A percentile compares a stretch with the other conserved stretches of the same genome.
Conservation (phyloP, 2,329 filamentous ascomycete species). For the Aureobasidium zeae region DNA sequence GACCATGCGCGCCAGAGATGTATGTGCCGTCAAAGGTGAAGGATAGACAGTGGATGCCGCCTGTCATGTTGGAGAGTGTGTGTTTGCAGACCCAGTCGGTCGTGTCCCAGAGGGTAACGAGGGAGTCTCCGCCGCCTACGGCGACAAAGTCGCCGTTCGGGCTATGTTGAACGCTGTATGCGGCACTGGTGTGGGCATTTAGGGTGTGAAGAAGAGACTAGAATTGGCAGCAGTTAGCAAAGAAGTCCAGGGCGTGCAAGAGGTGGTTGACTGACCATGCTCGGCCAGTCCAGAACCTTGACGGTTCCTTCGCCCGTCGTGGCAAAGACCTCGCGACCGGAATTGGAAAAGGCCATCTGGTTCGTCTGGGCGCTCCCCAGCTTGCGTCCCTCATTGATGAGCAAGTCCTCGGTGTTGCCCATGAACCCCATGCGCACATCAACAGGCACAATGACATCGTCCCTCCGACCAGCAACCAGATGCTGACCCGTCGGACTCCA, state of each 20-base stretch:
- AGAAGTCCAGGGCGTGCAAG: too few species aligned
- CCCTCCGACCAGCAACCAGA: conserved; percentile 65
- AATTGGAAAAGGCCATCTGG: conserved; percentile 65
- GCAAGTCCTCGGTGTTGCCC: conserved; percentile 15
- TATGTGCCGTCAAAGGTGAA: conserved; percentile 74
- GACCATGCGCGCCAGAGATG: conserved; percentile 55
- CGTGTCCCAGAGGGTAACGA: conserved; percentile 71
- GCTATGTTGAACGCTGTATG: conserved; percentile 58
- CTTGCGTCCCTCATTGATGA: conserved; percentile 15
- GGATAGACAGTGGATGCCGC: conserved; percentile 61
- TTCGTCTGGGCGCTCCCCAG: conserved; percentile 48
- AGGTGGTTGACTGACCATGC: conserved; percentile 29
- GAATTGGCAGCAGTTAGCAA: too few species aligned
- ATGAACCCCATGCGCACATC: conserved; percentile 23
- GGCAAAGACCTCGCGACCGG: conserved; percentile 59
- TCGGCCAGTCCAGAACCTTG: conserved; percentile 62
- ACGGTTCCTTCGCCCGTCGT: conserved; percentile 63
- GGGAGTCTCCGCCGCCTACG: conserved; percentile 64
- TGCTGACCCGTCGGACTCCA: conserved; percentile 65
- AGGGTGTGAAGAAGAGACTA: conserved; percentile 46
- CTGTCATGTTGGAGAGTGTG: conserved; percentile 59
- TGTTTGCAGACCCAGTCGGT: conserved; percentile 66
- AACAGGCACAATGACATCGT: conserved; percentile 33
- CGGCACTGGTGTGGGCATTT: conserved; percentile 64
- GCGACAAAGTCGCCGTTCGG: conserved; percentile 64